A percentile compares a stretch with the other conserved stretches of the same genome.
Evolutionary conservation across 2,329 filamentous ascomycete genomes (phyloP).

Genomic region (Diaporthe citriasiana): DNA sequence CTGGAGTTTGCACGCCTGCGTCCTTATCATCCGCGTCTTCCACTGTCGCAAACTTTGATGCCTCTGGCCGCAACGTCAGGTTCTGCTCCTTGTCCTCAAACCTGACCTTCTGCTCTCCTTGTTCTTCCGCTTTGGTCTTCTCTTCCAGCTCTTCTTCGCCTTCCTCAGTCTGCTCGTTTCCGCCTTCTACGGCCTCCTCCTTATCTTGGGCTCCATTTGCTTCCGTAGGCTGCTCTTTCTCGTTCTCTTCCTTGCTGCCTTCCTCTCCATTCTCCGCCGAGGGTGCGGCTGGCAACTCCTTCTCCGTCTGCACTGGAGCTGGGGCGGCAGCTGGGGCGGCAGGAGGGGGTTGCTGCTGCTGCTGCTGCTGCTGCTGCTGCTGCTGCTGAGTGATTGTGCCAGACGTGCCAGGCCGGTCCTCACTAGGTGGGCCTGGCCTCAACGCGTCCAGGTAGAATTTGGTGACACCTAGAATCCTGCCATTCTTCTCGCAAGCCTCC

Average conservation of each 20-base stretch:
- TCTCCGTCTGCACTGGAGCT: constrained; percentile 48
- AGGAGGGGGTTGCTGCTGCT: constrained; percentile 47
- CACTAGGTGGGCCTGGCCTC: constrained; percentile 59
- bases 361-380: constrained; percentile 48
- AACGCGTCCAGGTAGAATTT: constrained; percentile 95
- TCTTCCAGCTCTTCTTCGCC: constrained; percentile 54
- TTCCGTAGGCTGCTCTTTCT: constrained; percentile 45
- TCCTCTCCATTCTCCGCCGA: constrained; percentile 46
- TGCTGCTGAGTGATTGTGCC: constrained; percentile 42
- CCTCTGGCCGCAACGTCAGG: constrained; percentile 62
- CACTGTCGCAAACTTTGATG: constrained; percentile 45
- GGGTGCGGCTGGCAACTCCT: constrained; percentile 51
- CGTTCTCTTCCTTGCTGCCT: constrained; percentile 41
- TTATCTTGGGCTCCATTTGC: constrained; percentile 47
- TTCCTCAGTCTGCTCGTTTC: constrained; percentile 47
- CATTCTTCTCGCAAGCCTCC: constrained; percentile 93
- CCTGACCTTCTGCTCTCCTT: constrained; percentile 69
- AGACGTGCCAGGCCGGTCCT: constrained; percentile 49
- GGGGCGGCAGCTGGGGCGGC: constrained; percentile 42
- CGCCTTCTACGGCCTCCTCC: constrained; percentile 47
- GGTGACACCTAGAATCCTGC: constrained; percentile 91
- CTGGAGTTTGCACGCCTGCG: constrained; percentile 61
- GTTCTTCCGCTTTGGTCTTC: constrained; percentile 51
- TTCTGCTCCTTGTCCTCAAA: constrained; percentile 70
- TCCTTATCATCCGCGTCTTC: constrained; percentile 55